Evolutionary conservation across 352 stramenopile species (phyloP).

Genomic region (Globisporangium echinulatum): DNA sequence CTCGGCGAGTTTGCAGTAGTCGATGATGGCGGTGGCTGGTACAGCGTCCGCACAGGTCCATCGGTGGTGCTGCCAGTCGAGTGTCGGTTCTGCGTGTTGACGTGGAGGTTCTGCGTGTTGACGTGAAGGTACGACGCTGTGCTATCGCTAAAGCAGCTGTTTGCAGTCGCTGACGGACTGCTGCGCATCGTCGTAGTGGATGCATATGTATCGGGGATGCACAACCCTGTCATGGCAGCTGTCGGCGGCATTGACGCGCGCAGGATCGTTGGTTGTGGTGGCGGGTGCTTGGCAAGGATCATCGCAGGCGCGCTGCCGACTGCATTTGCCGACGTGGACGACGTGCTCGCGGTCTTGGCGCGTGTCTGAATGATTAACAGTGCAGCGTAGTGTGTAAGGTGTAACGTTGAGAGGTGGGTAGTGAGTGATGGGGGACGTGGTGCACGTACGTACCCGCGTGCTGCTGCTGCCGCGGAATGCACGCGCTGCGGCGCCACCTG

Average conservation of each 20-base stretch:
- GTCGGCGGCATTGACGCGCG: slow-evolving; percentile 5
- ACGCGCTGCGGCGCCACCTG: slow-evolving; percentile 11
- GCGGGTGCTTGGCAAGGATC: slow-evolving; percentile 39
- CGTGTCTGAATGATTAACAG: slow-evolving; percentile 16
- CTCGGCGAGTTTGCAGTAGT: slow-evolving; percentile 6
- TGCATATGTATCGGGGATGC: slow-evolving; percentile 7
- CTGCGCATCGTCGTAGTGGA: neutral
- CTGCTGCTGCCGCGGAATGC: slow-evolving; percentile 21
- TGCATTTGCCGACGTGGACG: neutral
- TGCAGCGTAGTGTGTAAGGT: neutral
- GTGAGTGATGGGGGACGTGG: neutral
- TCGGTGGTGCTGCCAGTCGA: slow-evolving; percentile 2
- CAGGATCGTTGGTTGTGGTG: slow-evolving; percentile 22
- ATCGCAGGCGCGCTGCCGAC: slow-evolving; percentile 7
- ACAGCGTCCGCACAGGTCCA: slow-evolving; percentile 9
- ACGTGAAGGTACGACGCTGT: slow-evolving; percentile 11
- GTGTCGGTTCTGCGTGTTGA: neutral
- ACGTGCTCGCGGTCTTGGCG: slow-evolving; percentile 17
- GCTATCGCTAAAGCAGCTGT: slow-evolving; percentile 9
- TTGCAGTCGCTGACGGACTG: slow-evolving; percentile 2
- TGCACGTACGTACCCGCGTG: slow-evolving; percentile 11
- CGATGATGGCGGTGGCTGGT: slow-evolving; percentile 7
- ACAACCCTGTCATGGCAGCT: slow-evolving; percentile 2
- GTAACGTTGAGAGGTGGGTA: neutral
- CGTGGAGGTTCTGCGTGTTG: slow-evolving; percentile 6